A percentile compares a stretch with the other conserved stretches of the same genome.
Conservation (phyloP, 129 eudicot genomes). For the Saussurea involucrata region DNA sequence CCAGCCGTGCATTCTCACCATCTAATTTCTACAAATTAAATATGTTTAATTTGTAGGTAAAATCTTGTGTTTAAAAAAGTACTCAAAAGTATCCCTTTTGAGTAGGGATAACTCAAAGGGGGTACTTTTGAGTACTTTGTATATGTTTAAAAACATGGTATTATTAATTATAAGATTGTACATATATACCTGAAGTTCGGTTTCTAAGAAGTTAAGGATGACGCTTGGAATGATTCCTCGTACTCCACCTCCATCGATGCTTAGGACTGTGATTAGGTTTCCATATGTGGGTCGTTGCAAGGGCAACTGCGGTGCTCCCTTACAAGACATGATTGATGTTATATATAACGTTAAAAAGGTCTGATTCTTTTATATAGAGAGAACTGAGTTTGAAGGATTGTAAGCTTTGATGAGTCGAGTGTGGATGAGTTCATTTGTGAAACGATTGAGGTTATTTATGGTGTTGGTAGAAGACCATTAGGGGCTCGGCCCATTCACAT, state of each 20-base stretch:
- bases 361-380: background rate
- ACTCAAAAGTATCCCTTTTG: no score
- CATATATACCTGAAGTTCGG: constrained; percentile 28
- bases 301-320: constrained; percentile 15
- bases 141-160: background rate
- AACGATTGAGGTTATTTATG: constrained; percentile 5
- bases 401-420: background rate
- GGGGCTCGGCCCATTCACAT: background rate
- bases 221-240: constrained; percentile 39
- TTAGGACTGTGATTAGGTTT: constrained; percentile 30
- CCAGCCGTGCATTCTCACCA: constrained; percentile 57
- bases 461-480: background rate
- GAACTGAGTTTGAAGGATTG: background rate
- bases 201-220: constrained; percentile 28
- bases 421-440: background rate
- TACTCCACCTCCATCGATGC: constrained; percentile 39
- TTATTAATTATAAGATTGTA: background rate
- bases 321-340: constrained; percentile 12
- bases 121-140: no score
- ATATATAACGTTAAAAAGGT: background rate
- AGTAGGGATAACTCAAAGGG: no score
- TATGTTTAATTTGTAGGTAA: background rate
- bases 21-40: constrained; percentile 39
- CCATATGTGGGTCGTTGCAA: constrained; percentile 35
- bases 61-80: background rate